Conservation (phyloP, 371 early-diverging fungal species). For the Circinella umbellata region DNA sequence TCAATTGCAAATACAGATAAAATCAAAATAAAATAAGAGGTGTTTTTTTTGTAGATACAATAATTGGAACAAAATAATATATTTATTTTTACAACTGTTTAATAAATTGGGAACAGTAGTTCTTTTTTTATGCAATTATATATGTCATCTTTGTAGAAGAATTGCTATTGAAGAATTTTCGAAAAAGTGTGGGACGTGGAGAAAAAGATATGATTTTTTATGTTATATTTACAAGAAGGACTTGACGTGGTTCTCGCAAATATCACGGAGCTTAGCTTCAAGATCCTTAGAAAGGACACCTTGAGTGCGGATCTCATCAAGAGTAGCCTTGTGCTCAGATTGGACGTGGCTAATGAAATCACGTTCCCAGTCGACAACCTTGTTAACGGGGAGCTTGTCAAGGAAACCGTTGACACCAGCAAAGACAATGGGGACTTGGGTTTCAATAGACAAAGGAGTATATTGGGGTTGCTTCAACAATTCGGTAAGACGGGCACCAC, state of each 20-base stretch:
- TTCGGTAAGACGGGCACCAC: constrained; percentile 97
- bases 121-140: no score
- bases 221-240: constrained; percentile 67
- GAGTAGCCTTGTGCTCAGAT: constrained; percentile 84
- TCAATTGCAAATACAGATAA: background rate
- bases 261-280: constrained; percentile 84
- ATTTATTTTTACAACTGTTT: constrained; percentile 4
- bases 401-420: constrained; percentile 98
- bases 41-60: constrained; percentile 7
- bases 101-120: no score
- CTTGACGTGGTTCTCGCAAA: constrained; percentile 86
- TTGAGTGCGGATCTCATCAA: constrained; percentile 89
- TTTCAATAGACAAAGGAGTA: constrained; percentile 88
- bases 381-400: constrained; percentile 92
- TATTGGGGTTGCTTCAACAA: constrained; percentile 95
- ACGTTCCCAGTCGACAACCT: constrained; percentile 90
- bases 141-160: no score
- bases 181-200: no score
- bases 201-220: no score
- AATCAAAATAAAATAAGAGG: background rate
- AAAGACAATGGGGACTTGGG: constrained; percentile 92
- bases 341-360: constrained; percentile 88
- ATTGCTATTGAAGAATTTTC: no score
- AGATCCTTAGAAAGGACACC: constrained; percentile 75
- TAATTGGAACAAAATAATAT: constrained; percentile 5